These are phyloP conservation scores for Hyparrhenia diplandra DNA, from an alignment of 176 grass and related monocot genomes.

Conservation along the genomic window DNA sequence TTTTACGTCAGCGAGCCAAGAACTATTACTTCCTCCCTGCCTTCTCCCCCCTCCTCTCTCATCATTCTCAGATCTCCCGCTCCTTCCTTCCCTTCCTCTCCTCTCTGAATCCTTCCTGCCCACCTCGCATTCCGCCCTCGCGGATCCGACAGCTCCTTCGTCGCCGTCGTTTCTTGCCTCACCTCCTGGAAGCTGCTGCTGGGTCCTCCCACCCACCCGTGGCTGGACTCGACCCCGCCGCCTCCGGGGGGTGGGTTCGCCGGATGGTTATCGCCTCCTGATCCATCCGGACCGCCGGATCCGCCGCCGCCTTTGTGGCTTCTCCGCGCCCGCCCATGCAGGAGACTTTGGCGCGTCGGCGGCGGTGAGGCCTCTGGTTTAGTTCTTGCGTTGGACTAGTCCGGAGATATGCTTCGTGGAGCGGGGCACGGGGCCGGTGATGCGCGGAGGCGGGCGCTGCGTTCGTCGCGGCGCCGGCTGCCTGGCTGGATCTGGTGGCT, in stretches of 20 bases:
- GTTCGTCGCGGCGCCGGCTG: slow-evolving; percentile 55
- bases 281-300: slow-evolving; percentile 27
- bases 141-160: slow-evolving; percentile 27
- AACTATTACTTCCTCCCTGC: slow-evolving; percentile 12
- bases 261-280: slow-evolving; percentile 19
- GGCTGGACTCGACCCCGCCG: neutral
- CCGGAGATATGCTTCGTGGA: slow-evolving; percentile 11
- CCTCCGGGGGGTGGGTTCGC: neutral
- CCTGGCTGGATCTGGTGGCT: slow-evolving; percentile 87
- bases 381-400: slow-evolving; percentile 10
- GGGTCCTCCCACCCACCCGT: no score
- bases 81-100: neutral
- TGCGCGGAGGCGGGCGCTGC: slow-evolving; percentile 64
- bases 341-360: slow-evolving; percentile 12
- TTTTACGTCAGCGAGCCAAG: slow-evolving; percentile 51
- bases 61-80: slow-evolving; percentile 53
- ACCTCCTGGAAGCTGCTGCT: slow-evolving; percentile 9
- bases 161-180: slow-evolving; percentile 14
- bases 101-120: slow-evolving; percentile 33
- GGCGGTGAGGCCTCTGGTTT: neutral
- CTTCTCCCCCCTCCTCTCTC: neutral
- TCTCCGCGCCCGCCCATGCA: slow-evolving; percentile 21
- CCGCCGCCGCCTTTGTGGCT: slow-evolving; percentile 32
- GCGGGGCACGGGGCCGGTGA: neutral
- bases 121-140: slow-evolving; percentile 29